Percentiles rank a stretch among this genome's conserved stretches.
These are phyloP conservation scores for Fusarium chuoi DNA, from an alignment of 2,329 filamentous ascomycete genomes.

Conservation along the genomic window DNA sequence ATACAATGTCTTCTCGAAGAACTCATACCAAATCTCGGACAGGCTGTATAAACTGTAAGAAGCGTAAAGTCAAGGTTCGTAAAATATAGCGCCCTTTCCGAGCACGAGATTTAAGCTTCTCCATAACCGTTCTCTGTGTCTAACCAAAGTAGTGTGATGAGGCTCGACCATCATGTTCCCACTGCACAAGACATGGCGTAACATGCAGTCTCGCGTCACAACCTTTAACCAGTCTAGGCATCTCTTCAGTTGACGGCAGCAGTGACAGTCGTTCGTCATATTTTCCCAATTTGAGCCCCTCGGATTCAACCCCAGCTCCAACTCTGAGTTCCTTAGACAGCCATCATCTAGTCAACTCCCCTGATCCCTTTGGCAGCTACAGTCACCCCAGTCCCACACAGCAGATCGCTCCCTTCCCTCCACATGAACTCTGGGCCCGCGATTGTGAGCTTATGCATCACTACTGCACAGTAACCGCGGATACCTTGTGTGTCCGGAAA, in stretches of 20 bases:
- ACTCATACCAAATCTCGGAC: constrained; percentile 50
- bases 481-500: constrained; percentile 34
- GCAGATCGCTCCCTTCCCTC: constrained; percentile 39
- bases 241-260: background rate
- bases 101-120: background rate
- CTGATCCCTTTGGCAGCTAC: background rate
- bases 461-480: constrained; percentile 42
- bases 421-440: constrained; percentile 35
- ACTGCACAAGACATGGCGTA: constrained; percentile 45
- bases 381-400: constrained; percentile 26
- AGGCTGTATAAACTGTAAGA: constrained; percentile 48
- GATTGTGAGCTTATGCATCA: constrained; percentile 48
- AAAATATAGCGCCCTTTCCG: background rate
- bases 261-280: background rate
- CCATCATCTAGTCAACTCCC: constrained; percentile 7
- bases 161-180: constrained; percentile 44
- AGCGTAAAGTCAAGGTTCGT: constrained; percentile 49
- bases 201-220: constrained; percentile 42
- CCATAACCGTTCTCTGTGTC: background rate
- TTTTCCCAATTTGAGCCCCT: constrained; percentile 28
- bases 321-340: constrained; percentile 7
- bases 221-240: background rate
- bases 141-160: constrained; percentile 43
- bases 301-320: constrained; percentile 6
- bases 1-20: constrained; percentile 40